These are phyloP conservation scores for Cucurbita maxima DNA, from an alignment of 306 rosid species.

Conservation along the genomic window DNA sequence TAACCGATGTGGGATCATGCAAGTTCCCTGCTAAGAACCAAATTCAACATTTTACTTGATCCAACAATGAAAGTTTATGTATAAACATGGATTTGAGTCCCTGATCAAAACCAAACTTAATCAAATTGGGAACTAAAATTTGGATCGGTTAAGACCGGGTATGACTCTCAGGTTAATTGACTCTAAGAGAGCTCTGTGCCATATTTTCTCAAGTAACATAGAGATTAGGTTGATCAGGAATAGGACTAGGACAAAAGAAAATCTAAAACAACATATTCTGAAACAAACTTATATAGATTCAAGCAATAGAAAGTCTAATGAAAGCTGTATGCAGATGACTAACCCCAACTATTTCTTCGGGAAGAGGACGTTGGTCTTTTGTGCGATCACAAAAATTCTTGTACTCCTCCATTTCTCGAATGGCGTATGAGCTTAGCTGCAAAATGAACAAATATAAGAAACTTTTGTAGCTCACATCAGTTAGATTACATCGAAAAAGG, in stretches of 20 bases:
- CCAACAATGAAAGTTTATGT: neutral
- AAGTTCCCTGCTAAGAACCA: neutral
- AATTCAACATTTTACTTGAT: neutral
- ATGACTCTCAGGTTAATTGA: neutral
- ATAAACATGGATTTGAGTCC: neutral
- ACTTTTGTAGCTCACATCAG: neutral
- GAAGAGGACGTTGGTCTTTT: constrained; percentile 81
- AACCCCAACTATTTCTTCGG: constrained; percentile 94
- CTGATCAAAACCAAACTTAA: neutral
- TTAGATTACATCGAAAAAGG: neutral
- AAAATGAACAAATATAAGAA: neutral
- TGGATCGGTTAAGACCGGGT: neutral
- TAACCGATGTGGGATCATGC: too few species aligned
- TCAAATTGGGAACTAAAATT: neutral
- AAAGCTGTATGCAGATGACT: constrained; percentile 11
- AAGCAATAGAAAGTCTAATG: neutral
- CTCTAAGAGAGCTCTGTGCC: neutral
- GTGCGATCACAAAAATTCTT: constrained; percentile 94
- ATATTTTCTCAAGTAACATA: neutral
- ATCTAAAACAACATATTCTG: neutral
- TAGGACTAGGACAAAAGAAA: neutral
- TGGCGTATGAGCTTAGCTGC: constrained; percentile 78
- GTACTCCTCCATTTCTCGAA: constrained; percentile 91
- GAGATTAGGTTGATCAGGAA: neutral
- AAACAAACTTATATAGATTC: neutral